phyloP scores from a whole-genome alignment of 192 early-diverging fungal genomes.

The Diversispora epigaea region DNA sequence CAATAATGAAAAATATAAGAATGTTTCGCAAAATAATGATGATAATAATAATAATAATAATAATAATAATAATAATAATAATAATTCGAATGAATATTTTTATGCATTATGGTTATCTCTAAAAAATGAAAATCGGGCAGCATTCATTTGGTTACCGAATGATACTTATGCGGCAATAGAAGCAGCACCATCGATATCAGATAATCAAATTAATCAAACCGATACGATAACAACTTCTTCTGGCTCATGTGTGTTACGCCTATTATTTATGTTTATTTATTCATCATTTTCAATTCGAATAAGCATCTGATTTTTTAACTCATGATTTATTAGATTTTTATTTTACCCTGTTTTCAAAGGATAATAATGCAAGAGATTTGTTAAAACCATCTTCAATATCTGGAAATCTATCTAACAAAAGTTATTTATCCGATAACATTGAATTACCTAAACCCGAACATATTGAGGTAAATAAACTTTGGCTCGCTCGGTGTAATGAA shows the following conservation, averaged over 20 bases:
- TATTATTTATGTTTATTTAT: background rate
- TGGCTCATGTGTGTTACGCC: background rate
- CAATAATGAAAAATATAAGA: background rate
- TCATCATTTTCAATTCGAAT: background rate
- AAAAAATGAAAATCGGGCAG: conserved; percentile 4
- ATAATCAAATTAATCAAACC: no score
- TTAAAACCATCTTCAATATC: background rate
- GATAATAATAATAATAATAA: background rate
- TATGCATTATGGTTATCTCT: background rate
- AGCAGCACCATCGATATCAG: background rate
- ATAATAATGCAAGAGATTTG: background rate
- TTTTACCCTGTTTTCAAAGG: conserved; percentile 1
- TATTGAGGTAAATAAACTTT: background rate
- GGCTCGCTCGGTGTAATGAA: background rate
- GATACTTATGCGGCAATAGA: conserved; percentile 8
- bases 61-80: background rate
- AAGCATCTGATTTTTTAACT: background rate
- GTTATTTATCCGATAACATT: conserved; percentile 1
- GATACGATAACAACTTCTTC: no score
- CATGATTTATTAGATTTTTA: background rate
- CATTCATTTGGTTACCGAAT: conserved; percentile 1
- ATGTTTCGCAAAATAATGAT: background rate
- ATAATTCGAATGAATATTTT: conserved; percentile 1
- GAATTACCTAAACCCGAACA: conserved; percentile 7
- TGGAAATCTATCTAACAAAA: background rate